These are phyloP conservation scores for Monoraphidium neglectum DNA, from an alignment of 139 green algal genomes.

Conservation along the genomic window DNA sequence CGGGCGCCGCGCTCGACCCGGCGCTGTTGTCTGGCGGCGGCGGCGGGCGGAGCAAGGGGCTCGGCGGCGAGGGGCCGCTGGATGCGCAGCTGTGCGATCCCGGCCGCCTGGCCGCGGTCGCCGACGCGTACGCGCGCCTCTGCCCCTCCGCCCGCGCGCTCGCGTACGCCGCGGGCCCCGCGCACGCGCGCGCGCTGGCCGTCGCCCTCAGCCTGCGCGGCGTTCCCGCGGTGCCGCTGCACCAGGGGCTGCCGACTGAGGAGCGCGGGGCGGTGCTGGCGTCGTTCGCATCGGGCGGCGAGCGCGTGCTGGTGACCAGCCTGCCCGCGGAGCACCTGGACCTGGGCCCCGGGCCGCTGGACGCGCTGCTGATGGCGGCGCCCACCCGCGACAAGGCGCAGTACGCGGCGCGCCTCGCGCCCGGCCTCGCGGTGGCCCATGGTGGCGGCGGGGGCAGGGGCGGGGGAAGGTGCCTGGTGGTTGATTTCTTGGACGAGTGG, in stretches of 20 bases:
- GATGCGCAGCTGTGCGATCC: too few relatives aligned
- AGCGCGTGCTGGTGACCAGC: constrained; percentile 8
- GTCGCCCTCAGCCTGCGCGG: constrained; percentile 18
- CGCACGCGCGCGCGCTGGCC: constrained; percentile 3
- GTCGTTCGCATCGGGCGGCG: neutral
- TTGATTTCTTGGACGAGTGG: too few relatives aligned
- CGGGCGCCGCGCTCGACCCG: too few relatives aligned
- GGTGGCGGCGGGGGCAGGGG: too few relatives aligned
- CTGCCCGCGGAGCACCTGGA: neutral
- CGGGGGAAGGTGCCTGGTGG: too few relatives aligned
- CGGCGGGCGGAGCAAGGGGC: too few relatives aligned
- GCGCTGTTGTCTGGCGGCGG: too few relatives aligned
- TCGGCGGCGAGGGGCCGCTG: too few relatives aligned
- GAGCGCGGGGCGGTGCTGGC: constrained; percentile 6
- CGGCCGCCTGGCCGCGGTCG: too few relatives aligned
- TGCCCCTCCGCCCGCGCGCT: neutral
- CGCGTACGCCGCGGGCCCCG: neutral
- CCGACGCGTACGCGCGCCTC: too few relatives aligned
- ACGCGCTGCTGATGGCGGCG: constrained; percentile 6
- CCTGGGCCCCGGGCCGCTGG: neutral
- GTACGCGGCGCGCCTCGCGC: constrained; percentile 14
- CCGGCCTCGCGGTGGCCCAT: neutral
- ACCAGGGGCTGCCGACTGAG: neutral
- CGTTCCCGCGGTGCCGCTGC: constrained; percentile 7
- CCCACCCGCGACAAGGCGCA: neutral